phyloP scores from a whole-genome alignment of 2,329 filamentous ascomycete species.

The Botrytis pseudocinerea region DNA sequence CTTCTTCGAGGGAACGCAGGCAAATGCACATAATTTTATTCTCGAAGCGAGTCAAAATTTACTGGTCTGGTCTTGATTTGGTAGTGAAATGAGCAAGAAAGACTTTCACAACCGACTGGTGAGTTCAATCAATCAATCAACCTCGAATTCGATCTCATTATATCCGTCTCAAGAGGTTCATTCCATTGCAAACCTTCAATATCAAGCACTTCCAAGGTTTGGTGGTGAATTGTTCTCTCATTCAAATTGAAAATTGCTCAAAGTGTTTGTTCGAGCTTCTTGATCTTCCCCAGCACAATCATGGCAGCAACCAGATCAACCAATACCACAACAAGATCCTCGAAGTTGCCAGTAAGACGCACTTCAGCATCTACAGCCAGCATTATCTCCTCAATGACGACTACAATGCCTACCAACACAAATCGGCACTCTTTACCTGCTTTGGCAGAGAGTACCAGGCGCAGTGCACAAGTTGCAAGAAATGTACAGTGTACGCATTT shows the following conservation, averaged over 20 bases:
- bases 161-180: neutral
- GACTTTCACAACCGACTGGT: neutral
- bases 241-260: neutral
- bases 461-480: slow-evolving; percentile 16
- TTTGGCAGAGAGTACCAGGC: slow-evolving; percentile 7
- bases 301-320: slow-evolving; percentile 13
- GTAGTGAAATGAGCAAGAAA: neutral
- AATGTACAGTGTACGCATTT: slow-evolving; percentile 61
- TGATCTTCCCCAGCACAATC: slow-evolving; percentile 6
- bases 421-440: slow-evolving; percentile 15
- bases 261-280: slow-evolving; percentile 8
- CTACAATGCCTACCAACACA: neutral
- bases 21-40: neutral
- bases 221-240: slow-evolving; percentile 7
- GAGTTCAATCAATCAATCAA: neutral
- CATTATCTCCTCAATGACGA: slow-evolving; percentile 15
- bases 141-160: neutral
- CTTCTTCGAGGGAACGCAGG: neutral
- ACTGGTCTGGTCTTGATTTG: neutral
- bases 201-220: neutral
- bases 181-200: neutral
- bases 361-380: slow-evolving; percentile 18
- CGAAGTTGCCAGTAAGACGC: slow-evolving; percentile 1
- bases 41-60: slow-evolving; percentile 1
- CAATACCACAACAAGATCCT: neutral